Evolutionary conservation across 2,329 filamentous ascomycete species (phyloP).

Genomic region (Fusarium beomiforme): DNA sequence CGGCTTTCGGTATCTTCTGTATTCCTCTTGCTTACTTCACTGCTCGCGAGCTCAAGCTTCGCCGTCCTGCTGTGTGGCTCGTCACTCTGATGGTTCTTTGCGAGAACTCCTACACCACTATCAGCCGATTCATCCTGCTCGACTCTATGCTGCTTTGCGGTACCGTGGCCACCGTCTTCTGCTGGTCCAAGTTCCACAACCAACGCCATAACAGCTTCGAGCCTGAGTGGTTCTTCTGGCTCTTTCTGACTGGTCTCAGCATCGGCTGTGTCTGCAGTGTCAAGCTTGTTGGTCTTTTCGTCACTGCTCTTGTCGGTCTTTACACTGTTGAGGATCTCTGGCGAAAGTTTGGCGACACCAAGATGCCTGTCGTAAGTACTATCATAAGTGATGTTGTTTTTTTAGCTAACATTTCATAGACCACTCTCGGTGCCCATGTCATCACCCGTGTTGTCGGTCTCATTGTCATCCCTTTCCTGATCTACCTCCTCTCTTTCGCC

Average conservation of each 20-base stretch:
- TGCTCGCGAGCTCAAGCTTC: slow-evolving; percentile 88
- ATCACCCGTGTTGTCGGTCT: slow-evolving; percentile 83
- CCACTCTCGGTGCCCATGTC: slow-evolving; percentile 80
- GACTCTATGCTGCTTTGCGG: slow-evolving; percentile 99
- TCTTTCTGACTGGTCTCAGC: slow-evolving; percentile 91
- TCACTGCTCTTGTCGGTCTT: slow-evolving; percentile 91
- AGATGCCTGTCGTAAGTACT: slow-evolving; percentile 81
- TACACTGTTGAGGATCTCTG: slow-evolving; percentile 98
- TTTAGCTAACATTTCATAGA: slow-evolving; percentile 41
- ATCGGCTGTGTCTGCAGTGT: slow-evolving; percentile 99
- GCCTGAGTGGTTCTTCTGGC: slow-evolving; percentile 92
- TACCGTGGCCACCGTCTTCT: slow-evolving; percentile 96
- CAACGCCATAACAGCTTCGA: slow-evolving; percentile 88
- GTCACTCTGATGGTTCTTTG: slow-evolving; percentile 97
- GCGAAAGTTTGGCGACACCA: slow-evolving; percentile 95
- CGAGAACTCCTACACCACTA: slow-evolving; percentile 99
- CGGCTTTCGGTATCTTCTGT: slow-evolving; percentile 90
- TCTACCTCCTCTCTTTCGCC: slow-evolving; percentile 96
- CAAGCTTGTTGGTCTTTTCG: slow-evolving; percentile 97
- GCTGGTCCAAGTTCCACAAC: slow-evolving; percentile 96
- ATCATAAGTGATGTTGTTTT: neutral
- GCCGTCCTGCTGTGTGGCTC: slow-evolving; percentile 89
- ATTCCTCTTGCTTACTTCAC: slow-evolving; percentile 96
- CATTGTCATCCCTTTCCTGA: slow-evolving; percentile 86
- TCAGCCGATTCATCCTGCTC: slow-evolving; percentile 96